Evolutionary conservation across 257 asterid genomes (phyloP), one percentile per base, ranked within the genome.

Genomic region (Echium plantagineum): DNA sequence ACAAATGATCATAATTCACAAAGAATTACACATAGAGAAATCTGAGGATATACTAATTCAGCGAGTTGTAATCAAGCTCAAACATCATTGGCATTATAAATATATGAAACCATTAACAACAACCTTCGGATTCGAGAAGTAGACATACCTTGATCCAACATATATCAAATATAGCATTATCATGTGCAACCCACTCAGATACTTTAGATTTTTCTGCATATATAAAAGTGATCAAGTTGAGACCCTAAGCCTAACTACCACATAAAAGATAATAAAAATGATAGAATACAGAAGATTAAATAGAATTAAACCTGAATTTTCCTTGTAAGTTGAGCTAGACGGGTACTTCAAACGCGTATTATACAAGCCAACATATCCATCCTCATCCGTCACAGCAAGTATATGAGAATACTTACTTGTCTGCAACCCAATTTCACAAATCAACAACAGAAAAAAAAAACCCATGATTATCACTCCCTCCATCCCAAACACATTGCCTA

Each of bases 91-190:
- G 13, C 16, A 12, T 10, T 42, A 42, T 13, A 42, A n/a, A 2
- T 10, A 0, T 10, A 42, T 10, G 49, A 9, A 42, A 10, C 49
- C 16, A 42, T 42, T 53, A 53, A 8, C 22, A 9, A 19, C 10
- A 56, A 20, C 38, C 2, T 2, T 8, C 10, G 0, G 6, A 9
- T 21, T 15, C 24, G n/a, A 9, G 32, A 18, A 9, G 8, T 3
- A 21, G 56, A 21, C 9, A 54, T 63, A 87, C 96, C 95, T 87
- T 82, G 79, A 79, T 85, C 98, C 98, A 90, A 62, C 94, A 78
- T n/a, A 83, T 64, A 64, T 90, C 97, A 35, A 89, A 93, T 74
- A 93, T 75, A 55, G 97, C 87, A 71, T 93, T 93, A 31, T 81
- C 80, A 64, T 93, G 96, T 51, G 95, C 99, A 62, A 73, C 62